phyloP scores from a whole-genome alignment of 2,329 filamentous ascomycete genomes.

The Exophiala sp. region DNA sequence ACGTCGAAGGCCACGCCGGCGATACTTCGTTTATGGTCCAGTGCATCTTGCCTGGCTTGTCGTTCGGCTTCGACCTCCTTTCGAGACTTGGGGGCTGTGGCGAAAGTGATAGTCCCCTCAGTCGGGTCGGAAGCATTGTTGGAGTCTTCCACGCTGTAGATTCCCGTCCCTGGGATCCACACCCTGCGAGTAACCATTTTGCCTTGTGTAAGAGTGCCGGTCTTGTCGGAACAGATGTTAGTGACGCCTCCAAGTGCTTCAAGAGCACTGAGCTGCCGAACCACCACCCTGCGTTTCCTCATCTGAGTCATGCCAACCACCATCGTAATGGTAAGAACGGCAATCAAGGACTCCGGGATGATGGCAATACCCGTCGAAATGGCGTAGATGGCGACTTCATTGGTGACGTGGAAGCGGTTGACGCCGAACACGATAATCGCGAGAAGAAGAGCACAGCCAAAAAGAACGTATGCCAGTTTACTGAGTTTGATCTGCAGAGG shows the following conservation, averaged over 20 bases:
- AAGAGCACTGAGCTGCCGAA: conserved; percentile 49
- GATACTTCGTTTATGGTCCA: conserved; percentile 55
- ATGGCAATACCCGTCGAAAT: conserved; percentile 56
- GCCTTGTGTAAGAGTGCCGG: conserved; percentile 50
- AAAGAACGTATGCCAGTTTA: conserved; percentile 76
- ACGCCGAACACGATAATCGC: conserved; percentile 59
- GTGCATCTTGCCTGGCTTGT: conserved; percentile 41
- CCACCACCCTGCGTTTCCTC: conserved; percentile 49
- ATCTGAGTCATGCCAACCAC: conserved; percentile 51
- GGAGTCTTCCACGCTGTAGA: conserved; percentile 48
- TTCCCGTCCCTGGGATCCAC: conserved; percentile 51
- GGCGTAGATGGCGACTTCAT: conserved; percentile 56
- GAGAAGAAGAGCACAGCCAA: conserved; percentile 60
- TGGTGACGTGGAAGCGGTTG: conserved; percentile 51
- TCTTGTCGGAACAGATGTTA: conserved; percentile 55
- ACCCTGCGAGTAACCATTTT: conserved; percentile 57
- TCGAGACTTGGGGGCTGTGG: conserved; percentile 31
- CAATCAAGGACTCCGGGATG: conserved; percentile 59
- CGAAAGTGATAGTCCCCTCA: conserved; percentile 42
- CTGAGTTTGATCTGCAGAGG: conserved; percentile 79
- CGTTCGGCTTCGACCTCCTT: conserved; percentile 32
- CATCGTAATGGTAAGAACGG: conserved; percentile 58
- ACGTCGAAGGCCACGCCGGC: conserved; percentile 58
- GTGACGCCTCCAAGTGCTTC: conserved; percentile 54
- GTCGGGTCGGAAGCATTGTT: conserved; percentile 53